Evolutionary conservation across 129 eudicot genomes (phyloP).

Genomic region (Centaurea solstitialis): DNA sequence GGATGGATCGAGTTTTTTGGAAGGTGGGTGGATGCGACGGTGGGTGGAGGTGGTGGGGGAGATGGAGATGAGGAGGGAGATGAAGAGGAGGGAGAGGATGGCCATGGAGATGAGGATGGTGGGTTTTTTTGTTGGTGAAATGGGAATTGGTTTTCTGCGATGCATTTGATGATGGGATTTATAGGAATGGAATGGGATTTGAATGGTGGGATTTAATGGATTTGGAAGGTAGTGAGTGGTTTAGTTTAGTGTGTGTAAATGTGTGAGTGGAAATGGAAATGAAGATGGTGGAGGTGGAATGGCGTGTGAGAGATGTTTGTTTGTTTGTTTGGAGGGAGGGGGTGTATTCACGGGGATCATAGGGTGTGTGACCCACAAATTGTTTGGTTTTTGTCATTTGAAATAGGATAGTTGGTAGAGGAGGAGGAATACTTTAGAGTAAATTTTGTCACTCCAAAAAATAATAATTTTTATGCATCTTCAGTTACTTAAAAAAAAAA

Average conservation of each 20-base stretch:
- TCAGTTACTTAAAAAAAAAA: too few relatives aligned
- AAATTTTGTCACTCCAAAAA: too few relatives aligned
- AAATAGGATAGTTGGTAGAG: too few relatives aligned
- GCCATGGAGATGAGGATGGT: slow-evolving; percentile 43
- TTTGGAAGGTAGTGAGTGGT: too few relatives aligned
- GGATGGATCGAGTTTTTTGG: slow-evolving; percentile 4
- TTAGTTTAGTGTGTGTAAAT: background rate
- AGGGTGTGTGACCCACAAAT: background rate
- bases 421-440: too few relatives aligned
- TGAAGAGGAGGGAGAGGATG: slow-evolving; percentile 32
- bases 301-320: background rate
- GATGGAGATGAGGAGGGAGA: slow-evolving; percentile 52
- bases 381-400: background rate
- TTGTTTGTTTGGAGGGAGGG: too few relatives aligned
- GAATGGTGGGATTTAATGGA: background rate
- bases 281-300: too few relatives aligned
- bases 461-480: too few relatives aligned
- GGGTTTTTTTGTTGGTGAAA: slow-evolving; percentile 7
- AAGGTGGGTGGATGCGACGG: slow-evolving; percentile 22
- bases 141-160: slow-evolving; percentile 38
- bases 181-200: background rate
- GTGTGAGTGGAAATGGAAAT: background rate
- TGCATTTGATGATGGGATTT: slow-evolving; percentile 12
- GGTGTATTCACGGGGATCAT: background rate
- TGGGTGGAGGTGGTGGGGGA: slow-evolving; percentile 39